These are phyloP conservation scores for Ambrosia trifida DNA, from an alignment of 129 eudicot species.

Conservation along the genomic window DNA sequence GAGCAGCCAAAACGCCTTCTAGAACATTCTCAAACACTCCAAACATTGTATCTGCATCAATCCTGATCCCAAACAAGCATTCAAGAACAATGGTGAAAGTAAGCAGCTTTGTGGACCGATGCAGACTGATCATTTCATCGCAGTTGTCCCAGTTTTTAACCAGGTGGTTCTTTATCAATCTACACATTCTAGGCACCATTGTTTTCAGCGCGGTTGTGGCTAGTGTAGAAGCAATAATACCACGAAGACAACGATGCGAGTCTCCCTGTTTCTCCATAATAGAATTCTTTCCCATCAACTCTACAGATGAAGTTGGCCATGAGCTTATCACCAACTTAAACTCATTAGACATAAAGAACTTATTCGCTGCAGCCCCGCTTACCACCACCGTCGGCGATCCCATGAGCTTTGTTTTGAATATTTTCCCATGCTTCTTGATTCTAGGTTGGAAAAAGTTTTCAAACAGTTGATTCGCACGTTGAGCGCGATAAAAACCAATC, in stretches of 20 bases:
- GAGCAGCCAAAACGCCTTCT: slow-evolving; percentile 69
- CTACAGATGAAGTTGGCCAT: slow-evolving; percentile 80
- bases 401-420: slow-evolving; percentile 77
- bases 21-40: slow-evolving; percentile 59
- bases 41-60: slow-evolving; percentile 44
- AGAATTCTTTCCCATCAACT: slow-evolving; percentile 69
- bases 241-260: slow-evolving; percentile 60
- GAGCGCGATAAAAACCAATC: slow-evolving; percentile 55
- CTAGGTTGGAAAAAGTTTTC: slow-evolving; percentile 65
- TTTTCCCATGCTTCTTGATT: slow-evolving; percentile 49
- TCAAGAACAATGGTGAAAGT: slow-evolving; percentile 66
- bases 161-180: slow-evolving; percentile 44
- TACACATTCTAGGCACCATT: slow-evolving; percentile 60
- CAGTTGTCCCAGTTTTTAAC: slow-evolving; percentile 41
- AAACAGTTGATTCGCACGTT: slow-evolving; percentile 44
- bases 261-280: slow-evolving; percentile 91
- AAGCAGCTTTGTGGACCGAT: slow-evolving; percentile 44
- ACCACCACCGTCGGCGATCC: slow-evolving; percentile 76
- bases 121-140: slow-evolving; percentile 42
- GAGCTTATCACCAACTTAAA: slow-evolving; percentile 80
- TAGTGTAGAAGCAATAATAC: slow-evolving; percentile 56
- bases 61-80: slow-evolving; percentile 68
- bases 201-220: slow-evolving; percentile 41
- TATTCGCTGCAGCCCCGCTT: slow-evolving; percentile 66
- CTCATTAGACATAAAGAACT: slow-evolving; percentile 76